Conservation (phyloP, 2,329 filamentous ascomycete genomes). For the Pseudocercospora fijiensis region DNA sequence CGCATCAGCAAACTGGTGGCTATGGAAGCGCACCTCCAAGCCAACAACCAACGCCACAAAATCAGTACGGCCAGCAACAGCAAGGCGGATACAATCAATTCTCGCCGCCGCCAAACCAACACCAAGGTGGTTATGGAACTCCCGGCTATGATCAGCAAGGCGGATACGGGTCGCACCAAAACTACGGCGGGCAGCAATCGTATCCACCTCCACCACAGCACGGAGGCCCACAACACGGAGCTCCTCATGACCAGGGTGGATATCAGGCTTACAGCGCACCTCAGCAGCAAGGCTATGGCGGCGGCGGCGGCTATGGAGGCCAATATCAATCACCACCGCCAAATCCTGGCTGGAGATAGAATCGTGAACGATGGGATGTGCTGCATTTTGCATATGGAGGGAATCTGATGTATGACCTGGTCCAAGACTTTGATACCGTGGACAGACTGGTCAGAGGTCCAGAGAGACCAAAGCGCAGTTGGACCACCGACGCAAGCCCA, state of each 20-base stretch:
- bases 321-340: slow-evolving; percentile 28
- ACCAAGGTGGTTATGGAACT: slow-evolving; percentile 13
- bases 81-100: slow-evolving; percentile 16
- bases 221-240: slow-evolving; percentile 12
- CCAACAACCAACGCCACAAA: slow-evolving; percentile 23
- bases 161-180: slow-evolving; percentile 20
- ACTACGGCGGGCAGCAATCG: slow-evolving; percentile 23
- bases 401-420: not conserved
- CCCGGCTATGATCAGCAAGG: slow-evolving; percentile 17
- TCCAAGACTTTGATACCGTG: not conserved
- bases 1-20: slow-evolving; percentile 15
- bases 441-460: not conserved
- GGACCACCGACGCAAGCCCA: slow-evolving; percentile 3
- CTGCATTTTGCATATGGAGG: not conserved
- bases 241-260: slow-evolving; percentile 25
- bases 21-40: slow-evolving; percentile 20
- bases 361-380: not conserved
- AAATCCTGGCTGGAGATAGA: slow-evolving; percentile 34
- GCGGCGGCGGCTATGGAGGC: slow-evolving; percentile 28
- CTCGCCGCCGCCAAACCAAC: slow-evolving; percentile 16
- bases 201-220: slow-evolving; percentile 12
- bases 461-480: slow-evolving; percentile 1
- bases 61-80: slow-evolving; percentile 21
- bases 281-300: slow-evolving; percentile 23
- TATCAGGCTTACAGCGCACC: slow-evolving; percentile 24